Evolutionary conservation across 2,329 filamentous ascomycete genomes (phyloP), one percentile per base, ranked within the genome.

Genomic region (Didymella glomerata): DNA sequence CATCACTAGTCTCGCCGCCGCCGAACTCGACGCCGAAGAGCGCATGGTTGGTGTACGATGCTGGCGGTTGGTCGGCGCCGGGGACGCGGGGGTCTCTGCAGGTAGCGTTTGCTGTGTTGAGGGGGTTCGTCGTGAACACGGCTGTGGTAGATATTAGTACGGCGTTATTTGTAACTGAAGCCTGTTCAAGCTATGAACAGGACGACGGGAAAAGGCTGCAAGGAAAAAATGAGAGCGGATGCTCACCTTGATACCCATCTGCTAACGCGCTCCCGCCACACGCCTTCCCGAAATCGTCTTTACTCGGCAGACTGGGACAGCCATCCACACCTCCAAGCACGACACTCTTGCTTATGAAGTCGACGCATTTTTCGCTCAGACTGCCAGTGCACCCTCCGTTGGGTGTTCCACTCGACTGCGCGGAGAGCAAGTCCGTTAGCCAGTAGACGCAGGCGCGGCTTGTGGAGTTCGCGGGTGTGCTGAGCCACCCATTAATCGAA

Each of bases 1-100:
- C 16, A 40, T 53, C 50, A 10, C 41, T 44, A 8, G 13, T 40
- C 13, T 53, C 41, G 3, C 16, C n/a, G n/a, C 20, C 28, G 22
- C 16, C 13, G 2, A 46, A 46, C 3, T 13, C 34, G 16, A 53
- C 13, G 2, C 50, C 50, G 7, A 53, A 53, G 9, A 53, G 22
- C 0, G n/a, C 34, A n/a, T 7, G 4, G 6, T 28, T 46, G 8
- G 9, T 27, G 50, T 46, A 53, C 10, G n/a, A 24, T 1, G n/a
- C 4, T 2, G 50, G 50, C 14, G 50, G 50, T 42, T 53, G 50
- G 2, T 53, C 30, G 16, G 41, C 2, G 22, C 42, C 50, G 13
- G 50, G 41, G 3, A 53, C 28, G 42, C 50, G 41, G 20, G 30
- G 7, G 24, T 14, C 4, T 1, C 16, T 18, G 32, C 50, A 53